Evolutionary conservation across 257 asterid species (phyloP), one percentile per base, ranked within the genome.

Genomic region (Ehretia macrophylla): DNA sequence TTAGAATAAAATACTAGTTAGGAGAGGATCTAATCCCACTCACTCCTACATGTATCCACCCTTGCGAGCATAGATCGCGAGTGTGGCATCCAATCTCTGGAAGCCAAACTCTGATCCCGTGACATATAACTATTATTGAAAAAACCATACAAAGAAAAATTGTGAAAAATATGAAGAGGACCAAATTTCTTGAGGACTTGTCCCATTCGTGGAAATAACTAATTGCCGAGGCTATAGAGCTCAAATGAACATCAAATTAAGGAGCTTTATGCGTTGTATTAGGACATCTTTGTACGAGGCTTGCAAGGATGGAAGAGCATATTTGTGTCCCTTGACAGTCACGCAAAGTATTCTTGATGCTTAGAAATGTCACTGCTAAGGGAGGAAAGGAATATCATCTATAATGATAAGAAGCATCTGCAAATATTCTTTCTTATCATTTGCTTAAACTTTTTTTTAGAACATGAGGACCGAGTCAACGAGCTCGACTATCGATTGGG

Each of bases 131-230:
- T 3, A 27, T 6, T 27, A 27, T 27, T 27, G 35, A 27, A 6
- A 27, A 27, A 27, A 27, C 4, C 3, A 27, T 1, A 27, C 6
- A 27, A 27, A 27, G 6, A 27, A 27, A 11, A 50, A 55, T 19
- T 14, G 17, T 14, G 16, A 10, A 42, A 60, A 14, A 32, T 38
- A 54, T 14, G 5, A 17, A 23, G 18, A 40, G 10, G 55, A 83
- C 91, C 95, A 16, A 68, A 51, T 83, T 77, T 81, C 23, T 60
- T 47, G 75, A 86, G 67, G 59, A 79, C 42, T 68, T 77, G 89
- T 35, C 87, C 85, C 88, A 86, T 77, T 1, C 51, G 59, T 32
- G 53, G 32, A 39, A 49, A 44, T 10, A 48, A 48, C n/a, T 46
- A 16, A 8, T 49, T n/a, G n/a, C 11, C 44, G 47, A 42, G 16